Percentiles rank a stretch among this genome's conserved stretches.
These are phyloP conservation scores for Lachancea thermotolerans DNA, from an alignment of 805 yeast species.

Conservation along the genomic window DNA sequence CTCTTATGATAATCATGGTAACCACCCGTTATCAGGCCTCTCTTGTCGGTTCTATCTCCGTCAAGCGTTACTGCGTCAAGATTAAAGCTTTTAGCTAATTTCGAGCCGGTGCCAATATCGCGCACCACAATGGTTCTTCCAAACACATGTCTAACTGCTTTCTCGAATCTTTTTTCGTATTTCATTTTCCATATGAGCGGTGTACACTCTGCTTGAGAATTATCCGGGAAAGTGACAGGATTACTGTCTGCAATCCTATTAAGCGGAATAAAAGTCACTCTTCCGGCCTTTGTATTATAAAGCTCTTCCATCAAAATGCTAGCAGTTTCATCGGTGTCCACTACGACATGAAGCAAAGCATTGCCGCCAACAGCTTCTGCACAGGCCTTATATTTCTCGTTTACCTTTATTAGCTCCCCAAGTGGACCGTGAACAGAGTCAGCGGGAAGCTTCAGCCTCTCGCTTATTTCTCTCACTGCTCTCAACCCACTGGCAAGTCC, in stretches of 20 bases:
- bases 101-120: constrained; percentile 60
- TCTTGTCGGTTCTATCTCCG: constrained; percentile 82
- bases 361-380: constrained; percentile 87
- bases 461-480: constrained; percentile 58
- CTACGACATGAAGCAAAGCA: constrained; percentile 81
- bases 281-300: constrained; percentile 60
- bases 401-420: constrained; percentile 75
- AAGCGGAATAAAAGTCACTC: constrained; percentile 88
- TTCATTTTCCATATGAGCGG: constrained; percentile 74
- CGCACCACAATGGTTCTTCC: constrained; percentile 74
- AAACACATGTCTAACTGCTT: constrained; percentile 73
- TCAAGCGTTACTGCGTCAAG: constrained; percentile 80
- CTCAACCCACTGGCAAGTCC: constrained; percentile 61
- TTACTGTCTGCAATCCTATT: constrained; percentile 48
- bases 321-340: constrained; percentile 82
- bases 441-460: constrained; percentile 44
- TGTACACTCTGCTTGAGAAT: constrained; percentile 50
- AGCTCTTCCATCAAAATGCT: constrained; percentile 70
- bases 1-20: constrained; percentile 55
- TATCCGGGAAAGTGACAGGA: constrained; percentile 49
- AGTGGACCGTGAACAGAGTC: constrained; percentile 75
- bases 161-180: constrained; percentile 47
- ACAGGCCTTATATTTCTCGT: constrained; percentile 76
- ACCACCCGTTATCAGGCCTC: constrained; percentile 87
- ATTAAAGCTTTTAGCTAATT: constrained; percentile 51